Evolutionary conservation across 2,329 filamentous ascomycete genomes (phyloP).

Genomic region (Beauveria bassiana): DNA sequence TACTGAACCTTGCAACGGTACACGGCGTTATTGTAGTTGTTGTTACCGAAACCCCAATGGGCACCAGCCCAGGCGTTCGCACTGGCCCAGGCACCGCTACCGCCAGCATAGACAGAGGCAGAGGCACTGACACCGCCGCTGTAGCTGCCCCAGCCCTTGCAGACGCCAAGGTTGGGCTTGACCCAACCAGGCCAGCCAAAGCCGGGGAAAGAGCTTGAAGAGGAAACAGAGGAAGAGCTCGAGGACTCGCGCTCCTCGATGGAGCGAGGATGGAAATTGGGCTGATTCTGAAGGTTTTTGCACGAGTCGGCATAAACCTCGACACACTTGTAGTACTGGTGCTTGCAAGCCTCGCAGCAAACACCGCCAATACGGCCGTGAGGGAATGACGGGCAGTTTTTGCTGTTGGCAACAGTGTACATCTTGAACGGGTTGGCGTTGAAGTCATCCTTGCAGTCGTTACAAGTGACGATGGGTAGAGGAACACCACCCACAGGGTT

Average conservation of each 20-base stretch:
- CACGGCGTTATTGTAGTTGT: slow-evolving; percentile 23
- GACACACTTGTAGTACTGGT: slow-evolving; percentile 42
- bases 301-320: slow-evolving; percentile 43
- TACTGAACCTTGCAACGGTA: slow-evolving; percentile 43
- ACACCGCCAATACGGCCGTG: slow-evolving; percentile 29
- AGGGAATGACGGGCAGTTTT: slow-evolving; percentile 36
- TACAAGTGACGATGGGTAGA: slow-evolving; percentile 47
- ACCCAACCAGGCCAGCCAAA: background rate
- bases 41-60: slow-evolving; percentile 23
- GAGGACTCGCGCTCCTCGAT: background rate
- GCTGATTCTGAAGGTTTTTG: slow-evolving; percentile 24
- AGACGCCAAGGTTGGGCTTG: background rate
- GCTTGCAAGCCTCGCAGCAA: slow-evolving; percentile 45
- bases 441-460: slow-evolving; percentile 39
- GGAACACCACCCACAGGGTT: slow-evolving; percentile 45
- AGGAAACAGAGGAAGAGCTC: background rate
- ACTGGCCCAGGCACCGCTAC: slow-evolving; percentile 8
- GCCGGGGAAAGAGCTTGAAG: slow-evolving; percentile 6
- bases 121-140: slow-evolving; percentile 3
- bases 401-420: slow-evolving; percentile 37
- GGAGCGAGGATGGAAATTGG: slow-evolving; percentile 16
- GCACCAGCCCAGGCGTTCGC: slow-evolving; percentile 6
- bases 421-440: slow-evolving; percentile 41
- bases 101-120: slow-evolving; percentile 1
- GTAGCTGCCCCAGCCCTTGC: slow-evolving; percentile 11